These are phyloP conservation scores for Mycena indigotica DNA, from an alignment of 768 basidiomycete species.

Conservation along the genomic window DNA sequence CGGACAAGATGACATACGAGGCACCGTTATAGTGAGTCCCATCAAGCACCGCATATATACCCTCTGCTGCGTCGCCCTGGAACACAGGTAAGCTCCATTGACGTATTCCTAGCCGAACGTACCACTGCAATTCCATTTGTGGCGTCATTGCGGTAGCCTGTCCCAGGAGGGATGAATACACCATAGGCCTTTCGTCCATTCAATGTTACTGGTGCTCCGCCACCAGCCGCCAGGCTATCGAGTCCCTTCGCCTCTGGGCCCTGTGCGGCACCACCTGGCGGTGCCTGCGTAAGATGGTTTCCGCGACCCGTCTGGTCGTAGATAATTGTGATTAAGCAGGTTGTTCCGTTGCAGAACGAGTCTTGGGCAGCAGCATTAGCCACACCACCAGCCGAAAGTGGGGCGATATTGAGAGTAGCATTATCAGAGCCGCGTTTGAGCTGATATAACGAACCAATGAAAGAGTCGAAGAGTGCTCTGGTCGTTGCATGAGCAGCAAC, in stretches of 20 bases:
- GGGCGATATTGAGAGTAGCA: neutral
- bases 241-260: neutral
- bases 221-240: slow-evolving; percentile 3
- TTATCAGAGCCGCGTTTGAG: slow-evolving; percentile 8
- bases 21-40: slow-evolving; percentile 9
- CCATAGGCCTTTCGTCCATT: slow-evolving; percentile 10
- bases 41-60: slow-evolving; percentile 6
- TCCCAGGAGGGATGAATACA: slow-evolving; percentile 10
- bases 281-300: neutral
- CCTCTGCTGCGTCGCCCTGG: slow-evolving; percentile 7
- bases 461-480: neutral
- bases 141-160: neutral
- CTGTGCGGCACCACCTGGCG: neutral
- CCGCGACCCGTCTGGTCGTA: slow-evolving; percentile 5
- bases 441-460: slow-evolving; percentile 3
- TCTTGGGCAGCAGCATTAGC: slow-evolving; percentile 13
- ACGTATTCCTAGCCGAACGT: neutral
- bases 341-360: slow-evolving; percentile 1
- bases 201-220: neutral
- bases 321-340: slow-evolving; percentile 8
- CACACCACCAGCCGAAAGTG: slow-evolving; percentile 12
- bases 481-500: neutral
- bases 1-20: too few species aligned
- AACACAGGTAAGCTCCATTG: neutral
- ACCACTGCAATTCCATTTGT: too few species aligned